Conservation (phyloP, 139 green algal species). For the Raphidocelis subcapitata region DNA sequence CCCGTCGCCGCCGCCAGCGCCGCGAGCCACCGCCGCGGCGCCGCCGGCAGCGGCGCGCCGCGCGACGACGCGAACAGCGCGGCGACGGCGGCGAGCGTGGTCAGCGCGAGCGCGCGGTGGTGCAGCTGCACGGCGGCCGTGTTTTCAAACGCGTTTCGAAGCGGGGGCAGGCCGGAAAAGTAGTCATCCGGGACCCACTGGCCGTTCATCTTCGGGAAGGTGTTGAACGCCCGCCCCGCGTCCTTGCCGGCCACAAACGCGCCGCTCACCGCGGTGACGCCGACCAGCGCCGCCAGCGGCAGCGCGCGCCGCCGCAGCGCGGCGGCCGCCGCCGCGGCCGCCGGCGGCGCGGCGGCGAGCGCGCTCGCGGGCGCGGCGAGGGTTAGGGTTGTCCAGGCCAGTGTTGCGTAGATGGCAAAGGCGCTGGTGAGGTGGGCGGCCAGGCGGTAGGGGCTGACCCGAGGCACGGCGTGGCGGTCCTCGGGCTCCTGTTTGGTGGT, state of each 20-base stretch:
- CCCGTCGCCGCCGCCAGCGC: constrained; percentile 52
- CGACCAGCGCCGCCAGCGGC: constrained; percentile 84
- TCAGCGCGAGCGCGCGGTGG: constrained; percentile 79
- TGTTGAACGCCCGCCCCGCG: constrained; percentile 95
- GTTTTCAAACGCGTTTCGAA: constrained; percentile 94
- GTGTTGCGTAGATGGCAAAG: constrained; percentile 91
- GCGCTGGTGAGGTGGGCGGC: constrained; percentile 93
- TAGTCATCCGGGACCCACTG: constrained; percentile 88
- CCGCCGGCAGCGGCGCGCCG: constrained; percentile 48
- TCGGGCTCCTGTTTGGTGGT: constrained; percentile 61
- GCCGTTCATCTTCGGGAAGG: constrained; percentile 94
- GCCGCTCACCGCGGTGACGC: constrained; percentile 87
- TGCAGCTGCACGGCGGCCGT: constrained; percentile 94
- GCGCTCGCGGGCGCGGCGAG: constrained; percentile 51
- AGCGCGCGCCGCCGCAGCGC: constrained; percentile 44
- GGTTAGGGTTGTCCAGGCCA: constrained; percentile 92
- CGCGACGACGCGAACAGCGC: constrained; percentile 50
- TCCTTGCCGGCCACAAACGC: constrained; percentile 89
- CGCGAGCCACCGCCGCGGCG: constrained; percentile 38
- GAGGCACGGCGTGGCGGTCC: constrained; percentile 64
- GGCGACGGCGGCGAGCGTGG: constrained; percentile 61
- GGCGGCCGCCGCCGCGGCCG: constrained; percentile 28
- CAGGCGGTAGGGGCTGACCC: constrained; percentile 95
- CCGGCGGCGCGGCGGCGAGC: not conserved
- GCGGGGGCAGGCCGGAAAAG: constrained; percentile 34